These are phyloP conservation scores for Trematosphaeria pertusa DNA, from an alignment of 2,329 filamentous ascomycete genomes.

Conservation along the genomic window DNA sequence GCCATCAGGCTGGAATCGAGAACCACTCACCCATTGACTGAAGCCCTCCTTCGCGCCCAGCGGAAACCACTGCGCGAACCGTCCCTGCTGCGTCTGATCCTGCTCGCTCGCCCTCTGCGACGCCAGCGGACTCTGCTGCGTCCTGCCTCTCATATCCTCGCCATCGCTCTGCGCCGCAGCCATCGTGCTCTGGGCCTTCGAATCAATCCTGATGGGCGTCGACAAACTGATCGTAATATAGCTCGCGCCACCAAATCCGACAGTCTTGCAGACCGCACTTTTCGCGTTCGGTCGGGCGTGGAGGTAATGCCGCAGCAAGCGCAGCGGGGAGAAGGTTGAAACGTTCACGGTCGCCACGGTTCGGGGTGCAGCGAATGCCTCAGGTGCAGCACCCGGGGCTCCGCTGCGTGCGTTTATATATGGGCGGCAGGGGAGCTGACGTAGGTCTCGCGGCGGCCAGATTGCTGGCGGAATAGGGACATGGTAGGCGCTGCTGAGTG, in stretches of 20 bases:
- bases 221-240: conserved; percentile 38
- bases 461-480: neutral
- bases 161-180: conserved; percentile 23
- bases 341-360: conserved; percentile 45
- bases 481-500: conserved; percentile 8
- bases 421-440: conserved; percentile 5
- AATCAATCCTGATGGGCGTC: conserved; percentile 36
- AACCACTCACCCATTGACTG: conserved; percentile 79
- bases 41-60: conserved; percentile 91
- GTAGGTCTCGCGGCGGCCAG: conserved; percentile 4
- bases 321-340: conserved; percentile 39
- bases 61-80: conserved; percentile 69
- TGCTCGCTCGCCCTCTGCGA: conserved; percentile 55
- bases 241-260: conserved; percentile 39
- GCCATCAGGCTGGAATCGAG: neutral
- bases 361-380: conserved; percentile 18
- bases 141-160: conserved; percentile 29
- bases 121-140: conserved; percentile 57
- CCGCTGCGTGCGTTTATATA: conserved; percentile 10
- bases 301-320: conserved; percentile 41
- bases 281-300: conserved; percentile 28
- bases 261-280: conserved; percentile 31
- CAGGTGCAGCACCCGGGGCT: conserved; percentile 14
- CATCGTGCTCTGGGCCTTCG: conserved; percentile 37
- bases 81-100: conserved; percentile 37